Evolutionary conservation across 805 yeast genomes (phyloP).

Genomic region (Blastobotrys americana): DNA sequence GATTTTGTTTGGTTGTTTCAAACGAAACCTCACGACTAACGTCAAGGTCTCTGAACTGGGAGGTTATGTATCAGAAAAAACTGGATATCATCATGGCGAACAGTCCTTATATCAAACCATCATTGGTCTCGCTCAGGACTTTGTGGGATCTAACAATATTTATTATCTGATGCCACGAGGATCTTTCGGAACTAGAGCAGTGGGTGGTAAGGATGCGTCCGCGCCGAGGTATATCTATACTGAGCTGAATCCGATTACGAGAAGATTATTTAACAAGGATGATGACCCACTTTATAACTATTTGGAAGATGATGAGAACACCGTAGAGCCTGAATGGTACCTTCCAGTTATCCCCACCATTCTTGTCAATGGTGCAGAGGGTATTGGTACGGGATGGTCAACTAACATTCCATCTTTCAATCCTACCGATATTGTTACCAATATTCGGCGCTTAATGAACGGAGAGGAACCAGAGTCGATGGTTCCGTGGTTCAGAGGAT

Average conservation of each 20-base stretch:
- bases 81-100: slow-evolving; percentile 96
- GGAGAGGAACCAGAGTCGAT: slow-evolving; percentile 64
- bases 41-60: slow-evolving; percentile 86
- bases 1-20: slow-evolving; percentile 80
- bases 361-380: slow-evolving; percentile 94
- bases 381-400: slow-evolving; percentile 99
- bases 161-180: slow-evolving; percentile 85
- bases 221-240: slow-evolving; percentile 96
- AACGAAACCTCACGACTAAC: slow-evolving; percentile 66
- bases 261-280: slow-evolving; percentile 64
- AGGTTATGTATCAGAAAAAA: slow-evolving; percentile 80
- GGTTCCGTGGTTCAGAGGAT: slow-evolving; percentile 93
- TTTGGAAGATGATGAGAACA: slow-evolving; percentile 84
- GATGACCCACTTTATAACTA: slow-evolving; percentile 76
- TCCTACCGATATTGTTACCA: slow-evolving; percentile 73
- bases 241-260: slow-evolving; percentile 67
- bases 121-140: slow-evolving; percentile 90
- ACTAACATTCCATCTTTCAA: slow-evolving; percentile 86
- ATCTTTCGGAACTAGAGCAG: slow-evolving; percentile 90
- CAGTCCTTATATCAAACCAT: slow-evolving; percentile 81
- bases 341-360: slow-evolving; percentile 90
- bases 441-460: slow-evolving; percentile 64
- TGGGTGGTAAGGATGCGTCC: slow-evolving; percentile 98
- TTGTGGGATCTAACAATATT: slow-evolving; percentile 85
- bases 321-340: slow-evolving; percentile 95